Conservation (phyloP, 176 grass and related monocot genomes). For the Saccharum officinarum region DNA sequence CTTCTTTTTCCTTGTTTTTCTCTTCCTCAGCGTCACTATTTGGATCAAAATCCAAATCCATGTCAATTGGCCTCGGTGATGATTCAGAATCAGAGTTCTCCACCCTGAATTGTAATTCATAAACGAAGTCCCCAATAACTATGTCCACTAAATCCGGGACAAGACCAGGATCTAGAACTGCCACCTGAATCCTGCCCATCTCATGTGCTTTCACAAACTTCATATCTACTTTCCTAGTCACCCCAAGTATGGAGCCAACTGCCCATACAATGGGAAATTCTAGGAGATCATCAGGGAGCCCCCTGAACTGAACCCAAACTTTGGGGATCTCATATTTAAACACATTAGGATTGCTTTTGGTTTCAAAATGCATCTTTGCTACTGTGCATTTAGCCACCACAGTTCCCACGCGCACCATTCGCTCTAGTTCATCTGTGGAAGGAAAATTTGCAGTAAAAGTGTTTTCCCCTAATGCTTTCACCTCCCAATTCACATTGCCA, state of each 20-base stretch:
- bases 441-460: too few species aligned
- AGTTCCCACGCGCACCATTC: too few species aligned
- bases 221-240: background rate
- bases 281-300: background rate
- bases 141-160: background rate
- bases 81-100: background rate
- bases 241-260: background rate
- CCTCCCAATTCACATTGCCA: too few species aligned
- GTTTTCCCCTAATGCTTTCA: too few species aligned
- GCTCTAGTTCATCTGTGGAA: too few species aligned
- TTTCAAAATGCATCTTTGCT: too few species aligned
- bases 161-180: background rate
- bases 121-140: background rate
- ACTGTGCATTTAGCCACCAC: too few species aligned
- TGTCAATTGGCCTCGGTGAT: background rate
- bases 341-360: too few species aligned
- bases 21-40: too few species aligned
- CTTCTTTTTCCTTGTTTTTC: too few species aligned
- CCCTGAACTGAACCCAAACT: background rate
- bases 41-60: too few species aligned
- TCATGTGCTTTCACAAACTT: background rate
- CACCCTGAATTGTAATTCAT: background rate
- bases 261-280: background rate
- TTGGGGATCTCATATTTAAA: background rate
- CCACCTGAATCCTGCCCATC: background rate